These are phyloP conservation scores for Dovyalis caffra DNA, from an alignment of 345 rosid species.

Conservation along the genomic window DNA sequence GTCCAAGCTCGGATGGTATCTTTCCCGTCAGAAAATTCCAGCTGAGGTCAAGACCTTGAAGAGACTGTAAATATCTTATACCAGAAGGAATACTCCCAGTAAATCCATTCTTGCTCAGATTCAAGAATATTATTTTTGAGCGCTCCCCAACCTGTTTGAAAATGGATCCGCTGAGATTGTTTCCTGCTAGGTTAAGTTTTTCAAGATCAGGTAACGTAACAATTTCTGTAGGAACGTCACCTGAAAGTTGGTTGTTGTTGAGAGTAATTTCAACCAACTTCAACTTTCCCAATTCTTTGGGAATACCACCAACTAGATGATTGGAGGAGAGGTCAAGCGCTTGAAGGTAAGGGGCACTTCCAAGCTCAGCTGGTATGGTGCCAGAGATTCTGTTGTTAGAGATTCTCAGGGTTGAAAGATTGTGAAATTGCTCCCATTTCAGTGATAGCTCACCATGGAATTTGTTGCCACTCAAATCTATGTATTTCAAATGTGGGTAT, in stretches of 20 bases:
- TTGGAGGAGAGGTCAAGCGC: not conserved
- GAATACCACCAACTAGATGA: not conserved
- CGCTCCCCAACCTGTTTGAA: not conserved
- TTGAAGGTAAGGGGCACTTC: not conserved
- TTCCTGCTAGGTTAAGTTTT: not conserved
- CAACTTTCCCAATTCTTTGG: not conserved
- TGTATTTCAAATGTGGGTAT: not conserved
- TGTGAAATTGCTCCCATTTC: not conserved
- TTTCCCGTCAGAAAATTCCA: constrained; percentile 8
- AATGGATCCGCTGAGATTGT: not conserved
- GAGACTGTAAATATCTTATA: not conserved
- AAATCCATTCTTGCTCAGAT: not conserved
- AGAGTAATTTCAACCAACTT: not conserved
- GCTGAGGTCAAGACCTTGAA: constrained; percentile 22
- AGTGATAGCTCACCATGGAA: not conserved
- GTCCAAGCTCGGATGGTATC: constrained; percentile 1
- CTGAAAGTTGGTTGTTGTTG: not conserved
- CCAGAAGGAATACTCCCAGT: not conserved
- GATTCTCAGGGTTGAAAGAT: fast-evolving
- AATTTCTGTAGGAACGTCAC: not conserved
- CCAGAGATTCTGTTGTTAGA: not conserved
- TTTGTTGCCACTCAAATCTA: not conserved
- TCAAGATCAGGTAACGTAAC: not conserved
- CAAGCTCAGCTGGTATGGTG: not conserved
- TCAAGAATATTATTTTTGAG: not conserved